These are phyloP conservation scores for Fomes fomentarius DNA, from an alignment of 1,284 basidiomycete species.

Conservation along the genomic window DNA sequence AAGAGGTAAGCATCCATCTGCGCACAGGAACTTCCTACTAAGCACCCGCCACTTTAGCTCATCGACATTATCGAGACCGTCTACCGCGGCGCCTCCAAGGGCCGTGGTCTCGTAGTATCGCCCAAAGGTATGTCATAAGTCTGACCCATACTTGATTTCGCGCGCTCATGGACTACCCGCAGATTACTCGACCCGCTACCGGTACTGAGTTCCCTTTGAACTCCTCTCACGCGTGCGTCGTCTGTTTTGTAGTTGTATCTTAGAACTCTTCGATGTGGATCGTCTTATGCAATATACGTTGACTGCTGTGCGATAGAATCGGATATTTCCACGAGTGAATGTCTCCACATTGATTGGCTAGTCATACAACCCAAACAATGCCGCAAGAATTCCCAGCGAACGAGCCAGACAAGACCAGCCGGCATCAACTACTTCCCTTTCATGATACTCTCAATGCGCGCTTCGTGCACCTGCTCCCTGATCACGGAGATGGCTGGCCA, in stretches of 20 bases:
- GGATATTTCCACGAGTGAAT: no score
- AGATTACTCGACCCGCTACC: conserved; percentile 87
- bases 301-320: background rate
- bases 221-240: conserved; percentile 3
- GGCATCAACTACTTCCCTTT: conserved; percentile 45
- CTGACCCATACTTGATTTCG: background rate
- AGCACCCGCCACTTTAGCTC: conserved; percentile 52
- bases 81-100: conserved; percentile 96
- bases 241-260: conserved; percentile 19
- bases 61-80: conserved; percentile 99
- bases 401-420: background rate
- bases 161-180: conserved; percentile 11
- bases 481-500: conserved; percentile 56
- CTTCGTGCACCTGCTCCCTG: conserved; percentile 59
- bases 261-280: conserved; percentile 2
- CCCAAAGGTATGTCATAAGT: conserved; percentile 75
- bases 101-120: conserved; percentile 96
- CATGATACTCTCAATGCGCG: conserved; percentile 76
- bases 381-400: background rate
- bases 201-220: conserved; percentile 53
- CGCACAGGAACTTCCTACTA: background rate
- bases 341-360: no score
- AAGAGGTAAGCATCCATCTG: conserved; percentile 65
- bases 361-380: background rate
- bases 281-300: background rate